Evolutionary conservation across 2,329 filamentous ascomycete genomes (phyloP), one percentile per base, ranked within the genome.

Genomic region (Trichoderma sp.): DNA sequence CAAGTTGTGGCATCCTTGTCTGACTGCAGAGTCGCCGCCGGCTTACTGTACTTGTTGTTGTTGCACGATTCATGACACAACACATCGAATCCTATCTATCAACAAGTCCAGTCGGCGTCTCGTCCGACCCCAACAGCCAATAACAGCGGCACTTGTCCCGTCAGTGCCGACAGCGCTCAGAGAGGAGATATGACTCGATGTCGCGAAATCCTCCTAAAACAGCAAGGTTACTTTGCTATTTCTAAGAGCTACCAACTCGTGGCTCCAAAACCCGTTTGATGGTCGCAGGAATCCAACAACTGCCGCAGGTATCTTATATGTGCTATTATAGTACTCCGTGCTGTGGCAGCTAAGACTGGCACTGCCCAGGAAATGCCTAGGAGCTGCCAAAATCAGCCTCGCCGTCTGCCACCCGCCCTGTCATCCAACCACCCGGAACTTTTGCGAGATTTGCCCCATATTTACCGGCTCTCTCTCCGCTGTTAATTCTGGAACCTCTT

Each of bases 371-470:
- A 51, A 51, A 51, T 6, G 39, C 39, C 39, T 43, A n/a, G 39
- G 39, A 43, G 1, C 43, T 51, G 43, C 43, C 24, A 18, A 58
- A 67, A 21, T 67, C 32, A 57, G 64, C 64, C 64, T 57, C 32
- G 64, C 64, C 32, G 21, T 57, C 51, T 28, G 51, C 30, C 64
- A 39, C 21, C 30, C 47, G 15, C 47, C 30, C 28, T 36, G 34
- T 56, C 63, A 36, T 39, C n/a, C 64, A 67, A 39, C 47, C 60
- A 15, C 47, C 51, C 51, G 39, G 51, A 36, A 67, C 18, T 28
- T 21, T 28, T 51, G 24, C 61, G 39, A 64, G 64, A 43, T 67
- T 67, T 64, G 26, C 64, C 64, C 64, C 64, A 67, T 67, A 58
- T 58, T 67, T 58, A 14, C 24, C 34, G 30, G 63, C 18, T 43